Conservation (phyloP, 495 filamentous ascomycete genomes). For the Hypoxylon subgilvum region DNA sequence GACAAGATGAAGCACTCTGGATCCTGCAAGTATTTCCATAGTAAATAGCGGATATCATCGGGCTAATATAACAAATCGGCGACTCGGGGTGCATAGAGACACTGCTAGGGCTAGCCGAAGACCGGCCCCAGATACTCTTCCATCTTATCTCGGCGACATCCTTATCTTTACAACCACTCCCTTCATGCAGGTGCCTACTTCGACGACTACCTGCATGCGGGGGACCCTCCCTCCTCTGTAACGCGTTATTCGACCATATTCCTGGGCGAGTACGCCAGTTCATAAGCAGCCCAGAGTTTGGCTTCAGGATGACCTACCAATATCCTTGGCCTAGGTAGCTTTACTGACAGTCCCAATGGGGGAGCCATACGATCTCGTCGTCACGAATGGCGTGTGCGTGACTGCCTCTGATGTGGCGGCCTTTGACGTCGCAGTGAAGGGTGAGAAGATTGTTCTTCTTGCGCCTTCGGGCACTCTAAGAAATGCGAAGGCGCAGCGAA, state of each 20-base stretch:
- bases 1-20: not conserved
- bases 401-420: conserved; percentile 8
- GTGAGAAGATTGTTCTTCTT: conserved; percentile 57
- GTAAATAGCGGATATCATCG: conserved; percentile 1
- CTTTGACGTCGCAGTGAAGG: conserved; percentile 4
- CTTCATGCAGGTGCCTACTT: too few species aligned
- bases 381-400: conserved; percentile 14
- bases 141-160: not conserved
- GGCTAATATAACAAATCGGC: not conserved
- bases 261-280: not conserved
- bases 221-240: not conserved
- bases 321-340: not conserved
- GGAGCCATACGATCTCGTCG: conserved; percentile 8
- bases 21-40: not conserved
- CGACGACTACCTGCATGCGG: not conserved
- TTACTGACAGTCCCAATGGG: conserved; percentile 12
- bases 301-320: not conserved
- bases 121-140: not conserved
- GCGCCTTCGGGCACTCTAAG: conserved; percentile 44
- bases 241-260: not conserved
- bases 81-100: too few species aligned
- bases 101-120: too few species aligned
- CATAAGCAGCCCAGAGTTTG: not conserved
- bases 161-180: conserved; percentile 1
- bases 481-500: conserved; percentile 36